Base-by-base conservation (phyloP, 2,329 filamentous ascomycete genomes). In the Aspergillus aculeatinus region DNA sequence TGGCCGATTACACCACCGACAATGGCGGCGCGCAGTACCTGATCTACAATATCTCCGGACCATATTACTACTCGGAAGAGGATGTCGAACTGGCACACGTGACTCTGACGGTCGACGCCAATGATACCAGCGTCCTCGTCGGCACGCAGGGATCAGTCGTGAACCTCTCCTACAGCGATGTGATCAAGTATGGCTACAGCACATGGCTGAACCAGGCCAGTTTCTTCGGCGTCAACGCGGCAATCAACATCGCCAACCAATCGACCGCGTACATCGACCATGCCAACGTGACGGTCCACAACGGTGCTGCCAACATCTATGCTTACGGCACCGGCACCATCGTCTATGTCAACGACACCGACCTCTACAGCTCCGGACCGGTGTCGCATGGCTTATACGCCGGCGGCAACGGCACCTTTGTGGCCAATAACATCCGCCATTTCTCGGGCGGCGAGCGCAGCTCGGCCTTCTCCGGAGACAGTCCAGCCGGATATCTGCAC, bases 291-390 rank as follows among this genome's bases (percentile, higher is more conserved):
- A 75, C 72, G 4, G 64, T 67, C 1, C 73, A 75, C 61, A 74
- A 75, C 51, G 73, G 73, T 6, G 72, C 72, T 2, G 72, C 73
- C 11, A 72, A 74, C 16, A 42, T 75, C 42, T 75, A 72, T 60
- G 47, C 68, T 4, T 74, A 72, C 35, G 73, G 72, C 27, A 67
- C 63, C 4, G 68, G 65, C 42, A 71, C 68, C 0, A 57, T 66
- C 11, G 68, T 72, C 4, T 52, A 71, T 55, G 66, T 74, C 14
- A 61, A 59, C 33, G 60, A 72, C 55, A 55, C 67, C 2, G 68
- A 68, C 63, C 65, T 75, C 2, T 75, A 75, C 63, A 69, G 66
- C 9, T 73, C 70, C 6, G 72, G 72, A 0, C 72, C 72, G 1
- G 67, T 72, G 1, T 64, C 68, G 0, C 73, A 74, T 52, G 71